Evolutionary conservation across 345 rosid species (phyloP).

Genomic region (Rhodamnia argentea): DNA sequence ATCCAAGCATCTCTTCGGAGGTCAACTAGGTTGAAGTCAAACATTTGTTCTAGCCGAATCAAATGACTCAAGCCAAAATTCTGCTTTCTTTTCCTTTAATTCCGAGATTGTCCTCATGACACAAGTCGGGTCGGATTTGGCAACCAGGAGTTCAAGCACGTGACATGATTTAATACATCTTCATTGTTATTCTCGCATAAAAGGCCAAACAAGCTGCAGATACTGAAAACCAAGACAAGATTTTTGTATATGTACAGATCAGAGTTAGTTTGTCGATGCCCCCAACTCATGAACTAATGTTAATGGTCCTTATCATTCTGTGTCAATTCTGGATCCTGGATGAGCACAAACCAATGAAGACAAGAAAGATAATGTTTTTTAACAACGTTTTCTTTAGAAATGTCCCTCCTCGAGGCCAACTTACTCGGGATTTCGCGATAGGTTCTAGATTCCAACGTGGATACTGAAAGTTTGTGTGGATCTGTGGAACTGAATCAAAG

Average conservation of each 20-base stretch:
- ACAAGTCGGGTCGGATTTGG: background rate
- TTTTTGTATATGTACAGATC: background rate
- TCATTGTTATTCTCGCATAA: background rate
- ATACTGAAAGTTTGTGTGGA: background rate
- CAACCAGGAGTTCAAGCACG: background rate
- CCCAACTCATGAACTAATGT: background rate
- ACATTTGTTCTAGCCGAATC: background rate
- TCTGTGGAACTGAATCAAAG: background rate
- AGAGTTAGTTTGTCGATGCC: background rate
- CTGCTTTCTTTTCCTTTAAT: background rate
- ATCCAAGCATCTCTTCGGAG: background rate
- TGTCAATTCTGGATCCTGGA: background rate
- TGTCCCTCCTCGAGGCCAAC: background rate
- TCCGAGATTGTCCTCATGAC: background rate
- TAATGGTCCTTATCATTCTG: background rate
- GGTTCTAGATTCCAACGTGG: background rate
- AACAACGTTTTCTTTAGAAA: background rate
- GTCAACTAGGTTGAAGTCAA: background rate
- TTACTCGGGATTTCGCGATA: background rate
- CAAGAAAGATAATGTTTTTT: background rate
- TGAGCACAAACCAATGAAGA: background rate
- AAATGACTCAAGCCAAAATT: background rate
- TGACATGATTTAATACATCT: background rate
- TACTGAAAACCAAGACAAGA: background rate
- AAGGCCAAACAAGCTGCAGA: background rate